A percentile compares a stretch with the other conserved stretches of the same genome.
Conservation (phyloP, 371 early-diverging fungal species). For the Rhizopus sp. region DNA sequence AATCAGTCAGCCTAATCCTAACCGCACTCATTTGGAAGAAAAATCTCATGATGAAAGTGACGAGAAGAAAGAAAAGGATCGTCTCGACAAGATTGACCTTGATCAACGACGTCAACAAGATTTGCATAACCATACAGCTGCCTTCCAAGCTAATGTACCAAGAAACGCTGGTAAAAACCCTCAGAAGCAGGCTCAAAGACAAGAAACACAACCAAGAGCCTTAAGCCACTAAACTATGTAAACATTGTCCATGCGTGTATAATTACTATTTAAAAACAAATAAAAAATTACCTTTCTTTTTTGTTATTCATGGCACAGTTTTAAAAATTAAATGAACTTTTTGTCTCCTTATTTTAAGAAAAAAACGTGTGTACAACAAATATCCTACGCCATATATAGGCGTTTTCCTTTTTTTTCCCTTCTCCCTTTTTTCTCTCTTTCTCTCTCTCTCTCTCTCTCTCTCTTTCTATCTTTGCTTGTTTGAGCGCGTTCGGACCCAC, state of each 20-base stretch:
- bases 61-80: conserved; percentile 7
- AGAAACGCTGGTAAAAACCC: conserved; percentile 26
- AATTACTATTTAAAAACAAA: too few relatives aligned
- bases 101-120: conserved; percentile 29
- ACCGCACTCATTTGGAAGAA: conserved; percentile 16
- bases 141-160: conserved; percentile 11
- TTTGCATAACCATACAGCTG: conserved; percentile 20
- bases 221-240: conserved; percentile 27
- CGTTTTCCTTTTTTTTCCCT: neutral
- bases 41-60: conserved; percentile 7
- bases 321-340: neutral
- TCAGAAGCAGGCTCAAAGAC: conserved; percentile 8
- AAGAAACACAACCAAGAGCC: conserved; percentile 26
- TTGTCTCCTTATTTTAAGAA: neutral
- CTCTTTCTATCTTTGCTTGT: conserved; percentile 1
- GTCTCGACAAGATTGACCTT: conserved; percentile 8
- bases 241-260: too few relatives aligned
- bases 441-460: neutral
- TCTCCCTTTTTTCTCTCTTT: conserved; percentile 2
- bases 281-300: too few relatives aligned
- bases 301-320: too few relatives aligned
- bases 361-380: neutral
- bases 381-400: too few relatives aligned
- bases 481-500: too few relatives aligned
- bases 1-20: conserved; percentile 23